phyloP scores from a whole-genome alignment of 257 asterid species.

The Cruciata laevipes region DNA sequence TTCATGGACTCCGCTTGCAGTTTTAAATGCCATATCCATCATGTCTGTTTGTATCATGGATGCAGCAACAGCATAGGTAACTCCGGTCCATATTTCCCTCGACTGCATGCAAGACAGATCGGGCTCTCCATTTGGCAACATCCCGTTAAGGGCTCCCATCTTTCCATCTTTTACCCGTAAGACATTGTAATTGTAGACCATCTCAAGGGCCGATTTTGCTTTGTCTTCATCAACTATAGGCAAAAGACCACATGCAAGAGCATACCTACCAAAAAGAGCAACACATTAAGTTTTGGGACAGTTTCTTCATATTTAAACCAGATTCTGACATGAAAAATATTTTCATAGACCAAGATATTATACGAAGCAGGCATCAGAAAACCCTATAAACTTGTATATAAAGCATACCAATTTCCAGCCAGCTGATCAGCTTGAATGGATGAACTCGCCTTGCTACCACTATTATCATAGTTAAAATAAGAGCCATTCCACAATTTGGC shows the following conservation, averaged over 20 bases:
- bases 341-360: background rate
- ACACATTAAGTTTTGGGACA: background rate
- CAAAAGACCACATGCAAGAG: conserved; percentile 79
- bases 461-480: conserved; percentile 73
- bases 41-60: conserved; percentile 81
- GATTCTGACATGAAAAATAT: background rate
- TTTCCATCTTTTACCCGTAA: conserved; percentile 69
- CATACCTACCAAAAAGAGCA: conserved; percentile 55
- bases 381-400: background rate
- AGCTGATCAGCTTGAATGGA: conserved; percentile 97
- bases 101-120: conserved; percentile 77
- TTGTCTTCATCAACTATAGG: conserved; percentile 83
- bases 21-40: conserved; percentile 72
- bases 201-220: conserved; percentile 65
- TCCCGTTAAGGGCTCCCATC: conserved; percentile 86
- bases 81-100: conserved; percentile 92
- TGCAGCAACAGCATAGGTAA: conserved; percentile 91
- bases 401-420: conserved; percentile 87
- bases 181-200: conserved; percentile 69
- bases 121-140: conserved; percentile 82
- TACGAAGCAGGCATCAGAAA: background rate
- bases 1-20: conserved; percentile 74
- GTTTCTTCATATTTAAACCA: background rate
- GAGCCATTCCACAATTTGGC: conserved; percentile 85
- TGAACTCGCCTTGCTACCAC: conserved; percentile 59